A percentile compares a stretch with the other conserved stretches of the same genome.
phyloP scores from a whole-genome alignment of 2,329 filamentous ascomycete genomes.

The Byssothecium circinans region DNA sequence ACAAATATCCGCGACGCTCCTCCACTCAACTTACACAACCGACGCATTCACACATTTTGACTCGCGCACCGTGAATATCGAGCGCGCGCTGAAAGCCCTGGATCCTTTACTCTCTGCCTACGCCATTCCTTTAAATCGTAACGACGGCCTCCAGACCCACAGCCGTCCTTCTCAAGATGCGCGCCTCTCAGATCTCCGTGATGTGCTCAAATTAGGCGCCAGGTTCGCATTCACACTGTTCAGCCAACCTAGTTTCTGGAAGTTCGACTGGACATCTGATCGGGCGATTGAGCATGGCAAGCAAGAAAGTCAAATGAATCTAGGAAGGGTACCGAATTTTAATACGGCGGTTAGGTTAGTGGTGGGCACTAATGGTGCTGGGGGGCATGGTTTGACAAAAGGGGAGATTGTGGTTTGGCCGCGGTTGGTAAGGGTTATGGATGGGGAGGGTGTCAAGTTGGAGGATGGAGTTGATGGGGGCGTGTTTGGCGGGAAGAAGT shows the following conservation, averaged over 20 bases:
- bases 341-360: not conserved
- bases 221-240: constrained; percentile 17
- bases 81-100: constrained; percentile 17
- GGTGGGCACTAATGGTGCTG: not conserved
- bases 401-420: constrained; percentile 15
- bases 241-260: constrained; percentile 15
- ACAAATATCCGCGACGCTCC: constrained; percentile 12
- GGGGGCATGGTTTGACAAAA: not conserved
- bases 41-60: constrained; percentile 18
- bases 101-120: constrained; percentile 15
- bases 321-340: not conserved
- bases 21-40: constrained; percentile 13
- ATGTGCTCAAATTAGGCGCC: constrained; percentile 11
- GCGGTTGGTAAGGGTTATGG: constrained; percentile 9
- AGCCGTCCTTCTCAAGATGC: not conserved
- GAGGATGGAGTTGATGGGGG: not conserved
- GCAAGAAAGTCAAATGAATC: constrained; percentile 1
- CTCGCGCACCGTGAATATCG: constrained; percentile 16
- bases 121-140: not conserved
- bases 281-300: constrained; percentile 7
- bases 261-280: constrained; percentile 16
- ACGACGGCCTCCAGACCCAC: not conserved
- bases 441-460: constrained; percentile 10
- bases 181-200: constrained; percentile 9
- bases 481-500: constrained; percentile 9